phyloP scores from a whole-genome alignment of 2,329 filamentous ascomycete species.

The Colletotrichum tofieldiae region DNA sequence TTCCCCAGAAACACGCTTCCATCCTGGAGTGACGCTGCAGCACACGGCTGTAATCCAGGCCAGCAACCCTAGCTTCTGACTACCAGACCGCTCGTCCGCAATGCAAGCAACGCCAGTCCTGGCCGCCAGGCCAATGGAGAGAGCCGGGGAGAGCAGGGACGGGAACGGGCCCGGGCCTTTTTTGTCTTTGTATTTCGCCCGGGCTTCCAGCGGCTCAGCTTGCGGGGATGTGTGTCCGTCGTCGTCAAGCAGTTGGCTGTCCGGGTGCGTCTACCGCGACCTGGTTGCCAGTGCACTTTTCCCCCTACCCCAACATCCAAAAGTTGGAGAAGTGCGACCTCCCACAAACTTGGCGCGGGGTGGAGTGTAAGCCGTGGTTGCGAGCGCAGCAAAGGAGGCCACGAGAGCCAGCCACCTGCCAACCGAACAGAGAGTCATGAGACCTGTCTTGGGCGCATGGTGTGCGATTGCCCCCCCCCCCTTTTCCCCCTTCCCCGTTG shows the following conservation, averaged over 20 bases:
- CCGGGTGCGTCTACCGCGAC: conserved; percentile 3
- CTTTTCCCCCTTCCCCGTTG: conserved; percentile 12
- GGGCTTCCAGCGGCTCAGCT: neutral
- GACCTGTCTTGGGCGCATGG: conserved; percentile 35
- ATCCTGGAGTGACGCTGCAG: conserved; percentile 30
- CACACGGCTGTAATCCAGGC: conserved; percentile 6
- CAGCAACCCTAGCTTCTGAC: neutral
- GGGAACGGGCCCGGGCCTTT: neutral
- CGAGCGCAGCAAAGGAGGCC: conserved; percentile 20
- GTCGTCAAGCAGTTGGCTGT: conserved; percentile 3
- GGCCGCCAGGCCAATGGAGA: conserved; percentile 21
- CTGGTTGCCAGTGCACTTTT: no score
- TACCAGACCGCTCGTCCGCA: neutral
- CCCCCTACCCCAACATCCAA: conserved; percentile 1
- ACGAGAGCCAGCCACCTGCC: conserved; percentile 42
- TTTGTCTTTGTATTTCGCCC: neutral
- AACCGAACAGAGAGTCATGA: conserved; percentile 33
- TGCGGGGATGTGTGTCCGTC: conserved; percentile 2
- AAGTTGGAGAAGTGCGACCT: conserved; percentile 2
- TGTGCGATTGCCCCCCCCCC: conserved; percentile 23
- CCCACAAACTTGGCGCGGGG: conserved; percentile 19
- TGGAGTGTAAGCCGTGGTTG: conserved; percentile 19
- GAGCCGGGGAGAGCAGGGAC: conserved; percentile 17
- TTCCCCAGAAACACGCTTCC: conserved; percentile 38
- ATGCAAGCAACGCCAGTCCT: conserved; percentile 6